Evolutionary conservation across 1,284 basidiomycete species (phyloP), one percentile per base, ranked within the genome.

Genomic region (Xerocomus amazonicus): DNA sequence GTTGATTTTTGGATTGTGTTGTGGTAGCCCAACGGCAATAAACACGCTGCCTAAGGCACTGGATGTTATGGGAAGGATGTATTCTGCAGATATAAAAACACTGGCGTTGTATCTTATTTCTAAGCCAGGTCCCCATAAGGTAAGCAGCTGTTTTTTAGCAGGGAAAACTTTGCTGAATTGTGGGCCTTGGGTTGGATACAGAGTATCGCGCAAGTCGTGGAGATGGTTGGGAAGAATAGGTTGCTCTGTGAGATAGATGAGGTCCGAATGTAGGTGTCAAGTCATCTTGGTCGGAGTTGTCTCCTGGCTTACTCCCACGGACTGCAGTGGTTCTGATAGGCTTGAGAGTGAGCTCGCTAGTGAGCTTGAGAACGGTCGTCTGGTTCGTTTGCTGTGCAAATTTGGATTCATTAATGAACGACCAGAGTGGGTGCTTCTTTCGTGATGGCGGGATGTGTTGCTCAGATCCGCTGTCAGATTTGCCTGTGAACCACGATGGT

Each of bases 371-470:
- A 98, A 99, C 63, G 94, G 90, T 1, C 79, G 97, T 32, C 76
- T 99, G n/a, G 89, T 97, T 26, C 80, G 97, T 40, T 71, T 99
- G 48, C 73, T 99, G 55, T 87, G 86, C 72, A 99, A 99, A 72
- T 88, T 99, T 60, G 92, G 92, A 1, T 98, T 98, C 70, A 97
- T 99, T 73, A 97, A 98, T 69, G 97, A 99, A 67, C 81, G 97
- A 14, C 96, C 96, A 9, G 96, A 98, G 90, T 96, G 62, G 55
- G 88, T 78, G 9, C 47, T 47, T 41, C 17, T 34, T 9, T 36
- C 1, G 10, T 37, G 27, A 36, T 10, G 10, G 23, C 42, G 32
- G 9, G 26, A 16, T 3, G 3, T 19, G n/a, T 32, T 50, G 38
- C 51, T 57, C 41, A 50, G 10, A 9, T 14, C 38, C 45, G 37